These are phyloP conservation scores for Physaria fendleri DNA, from an alignment of 345 rosid genomes.

Conservation along the genomic window DNA sequence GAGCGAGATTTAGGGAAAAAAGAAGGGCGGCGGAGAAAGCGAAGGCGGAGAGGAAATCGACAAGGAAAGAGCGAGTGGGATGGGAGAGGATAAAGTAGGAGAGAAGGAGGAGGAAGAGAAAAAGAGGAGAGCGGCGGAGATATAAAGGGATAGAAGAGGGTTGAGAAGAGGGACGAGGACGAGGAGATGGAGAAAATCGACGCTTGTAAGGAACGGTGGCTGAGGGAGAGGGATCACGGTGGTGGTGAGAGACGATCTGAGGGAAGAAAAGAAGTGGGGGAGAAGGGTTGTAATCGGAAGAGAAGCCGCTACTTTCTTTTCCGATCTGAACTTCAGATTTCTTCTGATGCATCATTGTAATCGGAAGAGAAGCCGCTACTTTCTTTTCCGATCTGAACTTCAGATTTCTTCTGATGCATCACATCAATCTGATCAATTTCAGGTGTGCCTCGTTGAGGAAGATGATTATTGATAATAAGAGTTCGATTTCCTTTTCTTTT, in stretches of 20 bases:
- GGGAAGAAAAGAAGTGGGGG: slow-evolving; percentile 45
- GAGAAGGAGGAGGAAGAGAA: slow-evolving; percentile 63
- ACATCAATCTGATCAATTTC: slow-evolving; percentile 34
- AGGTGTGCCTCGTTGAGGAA: neutral
- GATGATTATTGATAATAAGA: too few relatives aligned
- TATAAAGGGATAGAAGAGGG: slow-evolving; percentile 26
- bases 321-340: slow-evolving; percentile 99
- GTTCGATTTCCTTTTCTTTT: too few relatives aligned
- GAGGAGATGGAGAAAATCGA: slow-evolving; percentile 33
- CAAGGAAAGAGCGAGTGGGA: slow-evolving; percentile 70
- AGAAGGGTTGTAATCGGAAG: slow-evolving; percentile 88
- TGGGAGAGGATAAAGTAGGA: slow-evolving; percentile 75
- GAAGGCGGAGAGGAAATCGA: slow-evolving; percentile 78
- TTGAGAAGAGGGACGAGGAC: slow-evolving; percentile 39
- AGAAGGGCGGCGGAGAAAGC: slow-evolving; percentile 76
- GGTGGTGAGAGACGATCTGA: slow-evolving; percentile 30
- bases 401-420: slow-evolving; percentile 99
- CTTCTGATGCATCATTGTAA: slow-evolving; percentile 98
- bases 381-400: slow-evolving; percentile 99
- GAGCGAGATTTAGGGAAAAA: slow-evolving; percentile 64
- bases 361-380: slow-evolving; percentile 99
- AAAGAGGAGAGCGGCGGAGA: slow-evolving; percentile 33
- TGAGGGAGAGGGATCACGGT: slow-evolving; percentile 44
- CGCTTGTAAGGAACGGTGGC: slow-evolving; percentile 71
- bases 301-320: slow-evolving; percentile 98